phyloP scores from a whole-genome alignment of 2,329 filamentous ascomycete genomes.

The Trichoderma breve region DNA sequence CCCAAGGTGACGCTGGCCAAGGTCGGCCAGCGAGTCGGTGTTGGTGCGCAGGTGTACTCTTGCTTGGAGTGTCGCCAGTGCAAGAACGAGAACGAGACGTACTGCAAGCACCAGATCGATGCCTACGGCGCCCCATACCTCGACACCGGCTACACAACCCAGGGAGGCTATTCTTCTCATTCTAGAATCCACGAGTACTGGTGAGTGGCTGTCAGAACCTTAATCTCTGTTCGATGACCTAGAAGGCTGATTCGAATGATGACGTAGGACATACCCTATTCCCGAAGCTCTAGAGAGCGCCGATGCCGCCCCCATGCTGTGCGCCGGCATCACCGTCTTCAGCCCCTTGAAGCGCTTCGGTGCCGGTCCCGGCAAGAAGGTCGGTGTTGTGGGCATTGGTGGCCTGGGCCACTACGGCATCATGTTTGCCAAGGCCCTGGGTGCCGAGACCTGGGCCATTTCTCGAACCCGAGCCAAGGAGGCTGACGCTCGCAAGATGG shows the following conservation, averaged over 20 bases:
- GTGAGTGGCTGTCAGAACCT: constrained; percentile 32
- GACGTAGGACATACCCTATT: constrained; percentile 62
- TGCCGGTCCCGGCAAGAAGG: constrained; percentile 73
- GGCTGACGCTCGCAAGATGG: constrained; percentile 57
- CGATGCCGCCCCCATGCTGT: constrained; percentile 76
- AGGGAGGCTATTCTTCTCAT: constrained; percentile 53
- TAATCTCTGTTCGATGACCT: constrained; percentile 45
- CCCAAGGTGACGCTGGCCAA: constrained; percentile 46
- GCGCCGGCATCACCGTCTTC: constrained; percentile 79
- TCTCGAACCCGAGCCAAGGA: constrained; percentile 60
- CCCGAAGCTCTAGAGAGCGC: constrained; percentile 65
- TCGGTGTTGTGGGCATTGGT: constrained; percentile 71
- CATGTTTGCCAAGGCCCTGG: constrained; percentile 66
- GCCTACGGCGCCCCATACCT: constrained; percentile 53
- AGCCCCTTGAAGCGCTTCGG: constrained; percentile 75
- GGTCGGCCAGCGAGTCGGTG: constrained; percentile 58
- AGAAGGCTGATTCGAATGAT: constrained; percentile 26
- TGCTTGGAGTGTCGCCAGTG: constrained; percentile 46
- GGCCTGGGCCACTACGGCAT: constrained; percentile 71
- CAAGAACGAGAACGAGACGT: constrained; percentile 42
- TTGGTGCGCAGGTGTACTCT: constrained; percentile 56
- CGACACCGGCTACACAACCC: constrained; percentile 53
- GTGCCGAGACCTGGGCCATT: constrained; percentile 61
- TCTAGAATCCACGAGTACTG: constrained; percentile 45
- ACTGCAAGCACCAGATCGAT: constrained; percentile 40